Evolutionary conservation across 2,329 filamentous ascomycete genomes (phyloP).

Genomic region (Cryphonectria nitschkei): DNA sequence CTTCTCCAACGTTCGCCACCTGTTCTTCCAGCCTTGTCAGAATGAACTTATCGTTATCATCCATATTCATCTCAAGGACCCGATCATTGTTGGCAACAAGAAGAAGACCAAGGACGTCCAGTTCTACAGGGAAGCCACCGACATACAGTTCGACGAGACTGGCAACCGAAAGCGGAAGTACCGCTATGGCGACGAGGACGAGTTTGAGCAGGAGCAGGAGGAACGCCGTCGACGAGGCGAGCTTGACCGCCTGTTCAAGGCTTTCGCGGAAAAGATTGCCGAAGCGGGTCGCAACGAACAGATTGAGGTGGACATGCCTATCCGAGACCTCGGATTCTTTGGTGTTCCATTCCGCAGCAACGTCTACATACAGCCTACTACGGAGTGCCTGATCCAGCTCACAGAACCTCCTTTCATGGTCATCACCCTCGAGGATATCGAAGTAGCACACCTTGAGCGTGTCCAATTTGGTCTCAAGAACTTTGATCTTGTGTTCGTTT

Average conservation of each 20-base stretch:
- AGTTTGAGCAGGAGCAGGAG: slow-evolving; percentile 98
- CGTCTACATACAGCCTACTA: slow-evolving; percentile 93
- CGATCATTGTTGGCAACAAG: slow-evolving; percentile 94
- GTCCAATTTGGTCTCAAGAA: slow-evolving; percentile 98
- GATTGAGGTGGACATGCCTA: slow-evolving; percentile 93
- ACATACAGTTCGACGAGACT: slow-evolving; percentile 98
- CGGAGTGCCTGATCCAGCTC: slow-evolving; percentile 94
- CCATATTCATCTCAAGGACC: slow-evolving; percentile 96
- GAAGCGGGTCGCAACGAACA: slow-evolving; percentile 91
- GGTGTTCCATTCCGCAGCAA: slow-evolving; percentile 96
- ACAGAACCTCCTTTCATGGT: slow-evolving; percentile 98
- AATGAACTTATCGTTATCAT: slow-evolving; percentile 98
- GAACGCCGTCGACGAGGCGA: slow-evolving; percentile 89
- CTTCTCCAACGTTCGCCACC: slow-evolving; percentile 97
- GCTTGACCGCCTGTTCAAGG: slow-evolving; percentile 93
- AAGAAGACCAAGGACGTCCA: slow-evolving; percentile 99
- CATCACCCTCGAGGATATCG: slow-evolving; percentile 91
- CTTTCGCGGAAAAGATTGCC: slow-evolving; percentile 95
- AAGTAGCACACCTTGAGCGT: slow-evolving; percentile 93
- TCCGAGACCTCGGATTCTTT: slow-evolving; percentile 94
- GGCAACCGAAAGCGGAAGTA: slow-evolving; percentile 98
- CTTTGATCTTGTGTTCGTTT: slow-evolving; percentile 97
- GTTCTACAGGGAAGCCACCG: slow-evolving; percentile 96
- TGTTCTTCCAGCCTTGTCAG: slow-evolving; percentile 98
- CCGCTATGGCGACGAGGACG: slow-evolving; percentile 95